Evolutionary conservation across 1,284 basidiomycete species (phyloP).

Genomic region (Paramarasmius palmivorus): DNA sequence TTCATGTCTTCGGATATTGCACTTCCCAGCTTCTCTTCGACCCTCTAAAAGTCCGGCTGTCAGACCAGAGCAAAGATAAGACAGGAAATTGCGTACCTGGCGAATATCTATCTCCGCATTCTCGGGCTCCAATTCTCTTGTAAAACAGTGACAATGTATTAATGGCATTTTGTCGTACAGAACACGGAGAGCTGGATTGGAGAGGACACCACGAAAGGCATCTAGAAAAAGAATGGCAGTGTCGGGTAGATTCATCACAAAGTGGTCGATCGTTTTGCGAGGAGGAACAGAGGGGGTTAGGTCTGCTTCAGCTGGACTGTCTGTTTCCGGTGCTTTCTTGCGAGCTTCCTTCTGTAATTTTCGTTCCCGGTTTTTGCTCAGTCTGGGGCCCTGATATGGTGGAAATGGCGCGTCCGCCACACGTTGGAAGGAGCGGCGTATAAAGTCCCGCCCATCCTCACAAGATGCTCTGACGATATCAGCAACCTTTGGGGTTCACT

Average conservation of each 20-base stretch:
- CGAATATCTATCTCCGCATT: conserved; percentile 77
- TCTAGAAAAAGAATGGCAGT: conserved; percentile 90
- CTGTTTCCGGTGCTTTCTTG: conserved; percentile 18
- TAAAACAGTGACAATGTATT: conserved; percentile 97
- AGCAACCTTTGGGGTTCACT: conserved; percentile 53
- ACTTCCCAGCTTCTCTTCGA: conserved; percentile 66
- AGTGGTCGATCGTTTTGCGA: conserved; percentile 75
- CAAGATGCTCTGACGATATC: conserved; percentile 70
- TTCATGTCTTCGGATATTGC: conserved; percentile 52
- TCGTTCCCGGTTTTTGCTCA: conserved; percentile 44
- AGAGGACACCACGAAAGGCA: conserved; percentile 79
- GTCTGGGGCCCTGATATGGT: conserved; percentile 47
- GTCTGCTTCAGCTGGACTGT: conserved; percentile 15
- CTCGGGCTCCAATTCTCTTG: conserved; percentile 76
- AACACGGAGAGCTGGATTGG: conserved; percentile 29
- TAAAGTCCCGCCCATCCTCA: conserved; percentile 86
- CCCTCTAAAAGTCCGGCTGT: conserved; percentile 54
- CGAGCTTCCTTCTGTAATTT: conserved; percentile 30
- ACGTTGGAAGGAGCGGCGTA: conserved; percentile 55
- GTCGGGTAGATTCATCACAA: conserved; percentile 97
- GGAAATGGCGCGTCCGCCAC: conserved; percentile 68
- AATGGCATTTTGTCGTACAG: conserved; percentile 78
- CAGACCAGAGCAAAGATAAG: conserved; percentile 4
- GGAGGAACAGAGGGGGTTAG: conserved; percentile 21
- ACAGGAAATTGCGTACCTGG: conserved; percentile 52